Conservation (phyloP, 2,329 filamentous ascomycete genomes). For the Neospermospora avenae region DNA sequence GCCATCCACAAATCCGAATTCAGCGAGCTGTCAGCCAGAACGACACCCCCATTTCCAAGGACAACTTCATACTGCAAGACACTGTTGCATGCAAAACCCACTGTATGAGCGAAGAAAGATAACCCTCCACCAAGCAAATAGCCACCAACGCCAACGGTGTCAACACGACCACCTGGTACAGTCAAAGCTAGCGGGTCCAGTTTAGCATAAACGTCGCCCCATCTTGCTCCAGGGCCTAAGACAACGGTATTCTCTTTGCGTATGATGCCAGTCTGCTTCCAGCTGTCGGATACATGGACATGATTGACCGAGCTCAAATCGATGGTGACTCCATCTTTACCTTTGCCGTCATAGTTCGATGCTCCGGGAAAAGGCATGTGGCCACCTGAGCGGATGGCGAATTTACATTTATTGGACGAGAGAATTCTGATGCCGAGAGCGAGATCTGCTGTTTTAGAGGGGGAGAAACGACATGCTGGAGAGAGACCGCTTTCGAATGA, state of each 20-base stretch:
- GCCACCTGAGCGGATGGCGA: conserved; percentile 40
- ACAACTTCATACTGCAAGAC: conserved; percentile 29
- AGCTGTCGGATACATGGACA: conserved; percentile 2
- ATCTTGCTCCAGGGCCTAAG: conserved; percentile 21
- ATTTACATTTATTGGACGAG: conserved; percentile 16
- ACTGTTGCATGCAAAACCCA: conserved; percentile 21
- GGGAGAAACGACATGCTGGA: conserved; percentile 16
- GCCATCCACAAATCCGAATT: conserved; percentile 50
- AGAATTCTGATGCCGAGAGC: conserved; percentile 9
- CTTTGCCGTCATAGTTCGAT: conserved; percentile 16
- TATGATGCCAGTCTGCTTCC: conserved; percentile 6
- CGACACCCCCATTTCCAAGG: conserved; percentile 38
- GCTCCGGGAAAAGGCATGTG: conserved; percentile 28
- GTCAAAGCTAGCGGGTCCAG: conserved; percentile 17
- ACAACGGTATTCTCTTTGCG: conserved; percentile 2
- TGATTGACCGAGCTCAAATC: conserved; percentile 16
- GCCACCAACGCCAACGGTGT: conserved; percentile 31
- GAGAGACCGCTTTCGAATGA: neutral
- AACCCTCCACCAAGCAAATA: conserved; percentile 35
- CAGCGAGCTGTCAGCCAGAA: conserved; percentile 41
- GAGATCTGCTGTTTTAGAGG: conserved; percentile 9
- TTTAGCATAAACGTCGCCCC: conserved; percentile 22
- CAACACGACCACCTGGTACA: conserved; percentile 20
- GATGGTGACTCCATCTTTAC: conserved; percentile 18
- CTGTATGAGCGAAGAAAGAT: conserved; percentile 14